Conservation (phyloP, 1,284 basidiomycete species). For the Taiwanofungus camphoratus region DNA sequence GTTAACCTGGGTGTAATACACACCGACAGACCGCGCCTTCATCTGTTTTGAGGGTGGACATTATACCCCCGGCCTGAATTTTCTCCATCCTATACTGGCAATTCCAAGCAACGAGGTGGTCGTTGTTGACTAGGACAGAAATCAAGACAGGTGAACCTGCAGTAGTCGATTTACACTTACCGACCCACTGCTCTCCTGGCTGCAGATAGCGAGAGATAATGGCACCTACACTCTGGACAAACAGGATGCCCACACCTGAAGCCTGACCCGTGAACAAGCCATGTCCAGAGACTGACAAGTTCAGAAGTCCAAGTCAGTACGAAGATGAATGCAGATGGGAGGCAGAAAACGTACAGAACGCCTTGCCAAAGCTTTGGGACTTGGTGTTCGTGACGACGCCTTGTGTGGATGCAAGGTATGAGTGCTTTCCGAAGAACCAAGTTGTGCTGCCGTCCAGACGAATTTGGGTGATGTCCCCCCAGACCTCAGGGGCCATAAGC, state of each 20-base stretch:
- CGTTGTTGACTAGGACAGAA: conserved; percentile 24
- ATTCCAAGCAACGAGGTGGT: conserved; percentile 30
- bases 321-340: not conserved
- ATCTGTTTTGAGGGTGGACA: conserved; percentile 25
- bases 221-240: conserved; percentile 28
- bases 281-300: conserved; percentile 28
- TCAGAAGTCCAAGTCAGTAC: not conserved
- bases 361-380: conserved; percentile 27
- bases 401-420: conserved; percentile 27
- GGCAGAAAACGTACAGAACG: conserved; percentile 22
- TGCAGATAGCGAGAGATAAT: conserved; percentile 26
- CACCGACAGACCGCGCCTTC: conserved; percentile 30
- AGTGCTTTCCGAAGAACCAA: conserved; percentile 28
- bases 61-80: conserved; percentile 26
- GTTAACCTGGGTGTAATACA: conserved; percentile 1
- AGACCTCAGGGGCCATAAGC: conserved; percentile 28
- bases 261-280: conserved; percentile 27
- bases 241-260: conserved; percentile 25
- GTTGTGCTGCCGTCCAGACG: conserved; percentile 22
- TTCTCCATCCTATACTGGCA: conserved; percentile 29
- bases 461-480: conserved; percentile 31
- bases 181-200: conserved; percentile 30
- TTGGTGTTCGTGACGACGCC: conserved; percentile 23
- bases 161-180: conserved; percentile 12
- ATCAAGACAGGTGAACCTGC: not conserved